phyloP scores from a whole-genome alignment of 2,329 filamentous ascomycete genomes.

The Neopestalotiopsis clavispora region DNA sequence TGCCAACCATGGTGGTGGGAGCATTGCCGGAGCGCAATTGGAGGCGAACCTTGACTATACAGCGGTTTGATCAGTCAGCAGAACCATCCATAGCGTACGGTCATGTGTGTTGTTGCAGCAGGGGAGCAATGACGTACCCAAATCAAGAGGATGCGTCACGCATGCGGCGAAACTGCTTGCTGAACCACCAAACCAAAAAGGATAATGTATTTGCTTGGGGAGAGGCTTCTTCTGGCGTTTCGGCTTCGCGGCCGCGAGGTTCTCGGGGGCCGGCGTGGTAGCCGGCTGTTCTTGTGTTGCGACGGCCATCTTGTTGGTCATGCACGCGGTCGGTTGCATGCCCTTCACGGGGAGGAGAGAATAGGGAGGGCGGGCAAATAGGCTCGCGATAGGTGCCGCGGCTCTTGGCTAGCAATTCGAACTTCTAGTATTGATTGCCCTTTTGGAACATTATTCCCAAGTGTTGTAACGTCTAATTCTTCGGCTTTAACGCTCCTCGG shows the following conservation, averaged over 20 bases:
- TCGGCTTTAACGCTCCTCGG: neutral
- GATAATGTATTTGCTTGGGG: slow-evolving; percentile 58
- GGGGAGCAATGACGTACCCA: slow-evolving; percentile 64
- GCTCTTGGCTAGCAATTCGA: slow-evolving; percentile 14
- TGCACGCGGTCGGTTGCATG: slow-evolving; percentile 19
- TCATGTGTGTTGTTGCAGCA: neutral
- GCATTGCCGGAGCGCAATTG: slow-evolving; percentile 81
- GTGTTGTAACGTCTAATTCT: neutral
- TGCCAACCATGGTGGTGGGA: slow-evolving; percentile 82
- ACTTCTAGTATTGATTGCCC: slow-evolving; percentile 16
- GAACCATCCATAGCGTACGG: neutral
- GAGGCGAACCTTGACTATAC: slow-evolving; percentile 72
- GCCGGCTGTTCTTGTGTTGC: slow-evolving; percentile 23
- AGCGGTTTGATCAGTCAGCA: neutral
- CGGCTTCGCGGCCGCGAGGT: slow-evolving; percentile 10
- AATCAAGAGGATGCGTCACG: slow-evolving; percentile 91
- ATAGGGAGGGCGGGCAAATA: neutral
- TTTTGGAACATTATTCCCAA: slow-evolving; percentile 9
- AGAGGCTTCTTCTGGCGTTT: slow-evolving; percentile 45
- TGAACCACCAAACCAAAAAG: slow-evolving; percentile 96
- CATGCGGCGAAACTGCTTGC: slow-evolving; percentile 90
- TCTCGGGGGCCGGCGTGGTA: slow-evolving; percentile 24
- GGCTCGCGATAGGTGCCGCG: slow-evolving; percentile 13
- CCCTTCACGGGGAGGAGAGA: neutral
- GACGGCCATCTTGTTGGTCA: slow-evolving; percentile 20